A percentile compares a stretch with the other conserved stretches of the same genome.
Evolutionary conservation across 2,329 filamentous ascomycete species (phyloP).

Genomic region (Thielaviopsis populi): DNA sequence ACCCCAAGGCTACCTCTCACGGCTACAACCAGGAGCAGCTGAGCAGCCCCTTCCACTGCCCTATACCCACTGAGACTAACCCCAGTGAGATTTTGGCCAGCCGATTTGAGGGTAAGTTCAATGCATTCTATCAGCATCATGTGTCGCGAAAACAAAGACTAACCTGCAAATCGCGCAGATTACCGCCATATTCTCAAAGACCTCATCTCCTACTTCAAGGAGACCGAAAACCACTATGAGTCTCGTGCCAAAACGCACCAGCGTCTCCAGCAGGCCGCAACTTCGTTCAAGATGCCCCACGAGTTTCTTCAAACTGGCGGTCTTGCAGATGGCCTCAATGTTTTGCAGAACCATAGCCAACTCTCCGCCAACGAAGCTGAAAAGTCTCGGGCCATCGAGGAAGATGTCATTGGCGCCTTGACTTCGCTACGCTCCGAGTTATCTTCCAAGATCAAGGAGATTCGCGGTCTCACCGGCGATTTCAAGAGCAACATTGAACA

Average conservation of each 20-base stretch:
- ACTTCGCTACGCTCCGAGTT: constrained; percentile 76
- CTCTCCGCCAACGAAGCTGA: constrained; percentile 63
- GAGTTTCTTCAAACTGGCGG: constrained; percentile 68
- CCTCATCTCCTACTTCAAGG: constrained; percentile 82
- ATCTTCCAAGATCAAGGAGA: constrained; percentile 95
- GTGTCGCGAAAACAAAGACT: constrained; percentile 4
- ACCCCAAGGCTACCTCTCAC: background rate
- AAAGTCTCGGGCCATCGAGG: constrained; percentile 81
- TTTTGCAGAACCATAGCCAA: constrained; percentile 71
- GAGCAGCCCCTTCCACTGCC: constrained; percentile 73
- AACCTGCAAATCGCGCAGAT: constrained; percentile 33
- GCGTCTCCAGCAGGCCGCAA: constrained; percentile 71
- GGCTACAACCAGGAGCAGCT: constrained; percentile 3
- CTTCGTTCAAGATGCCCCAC: constrained; percentile 60
- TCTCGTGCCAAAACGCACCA: constrained; percentile 64
- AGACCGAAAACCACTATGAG: constrained; percentile 82
- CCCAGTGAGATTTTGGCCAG: constrained; percentile 79
- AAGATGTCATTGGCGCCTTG: constrained; percentile 77
- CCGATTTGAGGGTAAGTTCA: constrained; percentile 64
- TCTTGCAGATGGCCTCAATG: constrained; percentile 71
- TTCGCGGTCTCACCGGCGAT: constrained; percentile 81
- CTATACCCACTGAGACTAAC: constrained; percentile 72
- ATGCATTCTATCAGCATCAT: background rate
- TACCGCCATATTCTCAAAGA: constrained; percentile 96
- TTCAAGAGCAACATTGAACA: constrained; percentile 96